phyloP scores from a whole-genome alignment of 2,329 filamentous ascomycete genomes.

The Hymenoscyphus repandus region DNA sequence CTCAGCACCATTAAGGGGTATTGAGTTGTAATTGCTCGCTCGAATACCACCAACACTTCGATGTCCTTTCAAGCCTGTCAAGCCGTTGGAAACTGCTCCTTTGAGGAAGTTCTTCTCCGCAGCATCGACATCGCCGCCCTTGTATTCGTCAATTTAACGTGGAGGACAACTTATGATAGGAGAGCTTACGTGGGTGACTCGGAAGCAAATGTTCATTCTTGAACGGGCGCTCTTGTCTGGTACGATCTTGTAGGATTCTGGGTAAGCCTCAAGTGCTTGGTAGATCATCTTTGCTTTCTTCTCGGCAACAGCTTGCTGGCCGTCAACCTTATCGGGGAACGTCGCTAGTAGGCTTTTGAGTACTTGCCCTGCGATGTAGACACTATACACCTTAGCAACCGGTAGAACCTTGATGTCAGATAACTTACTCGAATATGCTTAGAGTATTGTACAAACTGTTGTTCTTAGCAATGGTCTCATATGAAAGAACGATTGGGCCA shows the following conservation, averaged over 20 bases:
- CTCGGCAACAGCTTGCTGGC: constrained; percentile 68
- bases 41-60: constrained; percentile 81
- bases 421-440: constrained; percentile 72
- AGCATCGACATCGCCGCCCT: constrained; percentile 52
- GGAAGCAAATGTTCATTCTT: constrained; percentile 94
- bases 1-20: constrained; percentile 61
- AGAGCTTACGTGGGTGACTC: constrained; percentile 48
- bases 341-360: constrained; percentile 66
- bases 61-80: constrained; percentile 85
- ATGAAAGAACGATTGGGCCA: constrained; percentile 74
- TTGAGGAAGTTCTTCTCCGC: constrained; percentile 78
- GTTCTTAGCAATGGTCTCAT: constrained; percentile 82
- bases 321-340: constrained; percentile 64
- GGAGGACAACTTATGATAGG: background rate
- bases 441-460: constrained; percentile 95
- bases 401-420: background rate
- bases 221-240: constrained; percentile 72
- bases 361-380: constrained; percentile 86
- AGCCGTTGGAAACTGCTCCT: constrained; percentile 59
- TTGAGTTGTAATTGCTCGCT: constrained; percentile 84
- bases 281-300: constrained; percentile 78
- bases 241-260: constrained; percentile 71
- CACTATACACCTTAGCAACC: constrained; percentile 42
- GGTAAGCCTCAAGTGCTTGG: constrained; percentile 65
- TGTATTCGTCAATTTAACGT: constrained; percentile 2